Conservation (phyloP, 1,284 basidiomycete species). For the Trichosporon sp. region DNA sequence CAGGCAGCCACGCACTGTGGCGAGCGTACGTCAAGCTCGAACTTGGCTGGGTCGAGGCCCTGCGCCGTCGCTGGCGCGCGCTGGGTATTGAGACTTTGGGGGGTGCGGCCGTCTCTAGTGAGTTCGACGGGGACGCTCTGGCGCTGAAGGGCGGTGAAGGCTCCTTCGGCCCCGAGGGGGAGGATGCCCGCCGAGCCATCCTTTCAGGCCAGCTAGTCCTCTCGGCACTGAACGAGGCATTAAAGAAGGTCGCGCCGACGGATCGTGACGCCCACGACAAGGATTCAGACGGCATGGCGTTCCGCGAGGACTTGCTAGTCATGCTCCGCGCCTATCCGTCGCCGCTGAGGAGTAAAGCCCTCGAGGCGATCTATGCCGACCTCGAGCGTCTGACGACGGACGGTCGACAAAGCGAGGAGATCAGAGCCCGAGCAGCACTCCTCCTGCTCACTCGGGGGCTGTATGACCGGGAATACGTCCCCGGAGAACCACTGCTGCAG, state of each 20-base stretch:
- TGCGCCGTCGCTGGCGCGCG: constrained; percentile 73
- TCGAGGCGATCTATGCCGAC: constrained; percentile 37
- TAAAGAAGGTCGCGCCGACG: constrained; percentile 26
- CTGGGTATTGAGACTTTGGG: constrained; percentile 46
- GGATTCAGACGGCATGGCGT: constrained; percentile 26
- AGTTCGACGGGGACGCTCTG: constrained; percentile 20
- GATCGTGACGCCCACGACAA: neutral
- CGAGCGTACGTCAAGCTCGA: constrained; percentile 86
- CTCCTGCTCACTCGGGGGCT: constrained; percentile 30
- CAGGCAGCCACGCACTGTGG: constrained; percentile 69
- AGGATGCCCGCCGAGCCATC: constrained; percentile 45
- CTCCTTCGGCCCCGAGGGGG: constrained; percentile 44
- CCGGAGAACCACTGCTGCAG: constrained; percentile 20
- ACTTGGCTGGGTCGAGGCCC: constrained; percentile 75
- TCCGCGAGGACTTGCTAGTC: constrained; percentile 30
- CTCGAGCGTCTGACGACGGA: constrained; percentile 19
- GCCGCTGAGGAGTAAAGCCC: constrained; percentile 33
- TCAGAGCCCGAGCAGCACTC: constrained; percentile 25
- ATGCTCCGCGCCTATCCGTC: constrained; percentile 44
- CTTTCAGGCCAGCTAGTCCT: constrained; percentile 44
- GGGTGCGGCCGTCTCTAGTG: neutral
- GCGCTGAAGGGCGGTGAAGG: constrained; percentile 39
- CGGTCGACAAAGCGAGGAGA: neutral
- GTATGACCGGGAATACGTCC: constrained; percentile 41
- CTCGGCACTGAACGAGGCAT: constrained; percentile 39